phyloP scores from a whole-genome alignment of 2,329 filamentous ascomycete genomes.

The Ascosphaera pollenicola region DNA sequence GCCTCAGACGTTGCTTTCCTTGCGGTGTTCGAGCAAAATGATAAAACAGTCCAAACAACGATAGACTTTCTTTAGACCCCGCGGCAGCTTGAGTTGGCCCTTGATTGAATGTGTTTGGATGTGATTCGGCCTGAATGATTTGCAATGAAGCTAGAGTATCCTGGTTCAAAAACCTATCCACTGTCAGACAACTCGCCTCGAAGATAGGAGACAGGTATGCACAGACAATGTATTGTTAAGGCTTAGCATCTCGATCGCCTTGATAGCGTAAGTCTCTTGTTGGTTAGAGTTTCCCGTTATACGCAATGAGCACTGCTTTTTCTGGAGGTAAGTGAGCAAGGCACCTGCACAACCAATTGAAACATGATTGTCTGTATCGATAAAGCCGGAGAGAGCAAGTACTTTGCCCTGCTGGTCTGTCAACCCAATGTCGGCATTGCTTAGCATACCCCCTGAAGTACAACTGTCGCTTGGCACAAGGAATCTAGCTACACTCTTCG shows the following conservation, averaged over 20 bases:
- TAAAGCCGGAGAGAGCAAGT: slow-evolving; percentile 44
- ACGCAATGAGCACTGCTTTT: slow-evolving; percentile 40
- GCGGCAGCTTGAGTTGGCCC: slow-evolving; percentile 38
- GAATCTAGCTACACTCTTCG: slow-evolving; percentile 29
- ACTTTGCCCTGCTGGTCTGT: slow-evolving; percentile 39
- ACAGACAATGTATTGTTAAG: slow-evolving; percentile 37
- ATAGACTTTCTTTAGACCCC: slow-evolving; percentile 58
- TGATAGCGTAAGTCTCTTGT: slow-evolving; percentile 35
- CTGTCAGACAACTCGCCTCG: slow-evolving; percentile 7
- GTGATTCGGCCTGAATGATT: slow-evolving; percentile 60
- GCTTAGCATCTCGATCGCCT: slow-evolving; percentile 51
- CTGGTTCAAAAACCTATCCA: slow-evolving; percentile 53
- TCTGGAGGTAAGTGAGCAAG: slow-evolving; percentile 55
- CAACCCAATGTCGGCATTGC: slow-evolving; percentile 26
- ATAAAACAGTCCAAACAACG: slow-evolving; percentile 64
- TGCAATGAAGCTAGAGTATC: slow-evolving; percentile 69
- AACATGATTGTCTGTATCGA: slow-evolving; percentile 51
- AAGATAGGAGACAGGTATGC: background rate
- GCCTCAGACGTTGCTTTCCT: slow-evolving; percentile 51
- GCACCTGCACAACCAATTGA: slow-evolving; percentile 79
- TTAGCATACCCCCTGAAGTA: too few species aligned
- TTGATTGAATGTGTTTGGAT: slow-evolving; percentile 61
- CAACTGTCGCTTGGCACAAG: slow-evolving; percentile 26
- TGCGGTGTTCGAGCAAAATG: slow-evolving; percentile 55
- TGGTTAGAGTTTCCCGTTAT: slow-evolving; percentile 36